phyloP scores from a whole-genome alignment of 2,329 filamentous ascomycete species.

The Chalaropsis ovoidea region DNA sequence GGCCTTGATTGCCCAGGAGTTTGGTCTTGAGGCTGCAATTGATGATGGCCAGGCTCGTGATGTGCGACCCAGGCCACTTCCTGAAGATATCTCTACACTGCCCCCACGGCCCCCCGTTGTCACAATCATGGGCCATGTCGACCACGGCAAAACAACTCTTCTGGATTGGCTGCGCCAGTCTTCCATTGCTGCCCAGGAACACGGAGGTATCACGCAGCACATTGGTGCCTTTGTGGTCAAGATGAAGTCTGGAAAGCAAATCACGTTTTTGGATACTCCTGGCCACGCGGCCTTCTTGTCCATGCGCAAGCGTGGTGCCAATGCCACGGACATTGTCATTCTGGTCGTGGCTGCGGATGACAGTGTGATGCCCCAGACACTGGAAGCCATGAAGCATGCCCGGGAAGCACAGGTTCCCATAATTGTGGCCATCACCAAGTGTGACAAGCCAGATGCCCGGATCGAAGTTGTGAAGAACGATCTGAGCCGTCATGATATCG shows the following conservation, averaged over 20 bases:
- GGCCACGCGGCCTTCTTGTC: constrained; percentile 91
- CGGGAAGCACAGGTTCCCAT: constrained; percentile 79
- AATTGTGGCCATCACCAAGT: constrained; percentile 95
- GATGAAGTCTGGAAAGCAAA: constrained; percentile 74
- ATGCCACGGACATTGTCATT: constrained; percentile 93
- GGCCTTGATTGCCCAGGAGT: constrained; percentile 81
- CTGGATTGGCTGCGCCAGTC: constrained; percentile 89
- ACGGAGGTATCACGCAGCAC: constrained; percentile 95
- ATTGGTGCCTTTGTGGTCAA: constrained; percentile 94
- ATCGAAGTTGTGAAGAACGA: constrained; percentile 80
- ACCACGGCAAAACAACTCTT: constrained; percentile 95
- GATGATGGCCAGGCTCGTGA: constrained; percentile 58
- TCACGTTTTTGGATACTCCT: constrained; percentile 94
- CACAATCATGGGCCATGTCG: constrained; percentile 98
- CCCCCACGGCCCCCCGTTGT: constrained; percentile 81
- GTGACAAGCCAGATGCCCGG: constrained; percentile 77
- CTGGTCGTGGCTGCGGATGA: constrained; percentile 94
- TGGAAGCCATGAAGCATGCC: constrained; percentile 93
- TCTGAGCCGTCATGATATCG: constrained; percentile 69
- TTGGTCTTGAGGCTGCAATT: constrained; percentile 77
- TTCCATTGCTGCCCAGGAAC: constrained; percentile 80
- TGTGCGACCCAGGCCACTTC: constrained; percentile 57
- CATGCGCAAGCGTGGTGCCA: constrained; percentile 91
- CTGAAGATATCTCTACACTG: constrained; percentile 56
- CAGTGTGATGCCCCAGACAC: constrained; percentile 91